Evolutionary conservation across 805 yeast genomes (phyloP), one percentile per base, ranked within the genome.

Genomic region (Suhomyces prunicola): DNA sequence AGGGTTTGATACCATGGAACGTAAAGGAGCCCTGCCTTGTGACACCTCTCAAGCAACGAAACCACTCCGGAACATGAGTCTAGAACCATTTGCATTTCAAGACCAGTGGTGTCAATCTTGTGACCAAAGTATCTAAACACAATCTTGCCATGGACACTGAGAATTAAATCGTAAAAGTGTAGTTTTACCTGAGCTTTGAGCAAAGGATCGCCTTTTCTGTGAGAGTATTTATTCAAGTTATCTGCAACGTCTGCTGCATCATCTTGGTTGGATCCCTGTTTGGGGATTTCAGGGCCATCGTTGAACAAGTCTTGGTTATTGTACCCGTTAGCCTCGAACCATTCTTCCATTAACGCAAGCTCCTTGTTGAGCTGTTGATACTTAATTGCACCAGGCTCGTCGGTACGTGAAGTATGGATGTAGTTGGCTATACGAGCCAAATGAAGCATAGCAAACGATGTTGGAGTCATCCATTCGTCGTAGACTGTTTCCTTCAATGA

Each of bases 1-100:
- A 84, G 62, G 27, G 69, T 73, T 46, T 74, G 56, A 73, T 81
- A 80, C 87, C 87, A 83, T 2, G 87, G 87, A 12, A 73, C 60
- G 51, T 62, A 70, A 12, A 73, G 54, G 6, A 59, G 50, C 1
- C 68, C 67, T 5, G 66, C 66, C 10, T 64, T 60, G 23, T 65
- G 63, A 26, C 76, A 56, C 50, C 65, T 62, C 44, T 62, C 60
- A 29, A 74, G 56, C 7, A 74, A 57, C 17, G 63, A 65, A 8
- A 74, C 56, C 3, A 71, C 63, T 17, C 71, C 68, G 12, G 59
- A 59, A 48, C 70, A 67, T 35, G 73, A 64, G 23, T 59, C 64
- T 1, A 73, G 24, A 2, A 77, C 68, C 55, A 62, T 52, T 35
- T 66, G 68, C 31, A 69, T 55, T 52, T 66, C 65, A 44, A 72